A percentile compares a stretch with the other conserved stretches of the same genome.
Evolutionary conservation across 306 rosid species (phyloP).

Genomic region (Arachis stenosperma): DNA sequence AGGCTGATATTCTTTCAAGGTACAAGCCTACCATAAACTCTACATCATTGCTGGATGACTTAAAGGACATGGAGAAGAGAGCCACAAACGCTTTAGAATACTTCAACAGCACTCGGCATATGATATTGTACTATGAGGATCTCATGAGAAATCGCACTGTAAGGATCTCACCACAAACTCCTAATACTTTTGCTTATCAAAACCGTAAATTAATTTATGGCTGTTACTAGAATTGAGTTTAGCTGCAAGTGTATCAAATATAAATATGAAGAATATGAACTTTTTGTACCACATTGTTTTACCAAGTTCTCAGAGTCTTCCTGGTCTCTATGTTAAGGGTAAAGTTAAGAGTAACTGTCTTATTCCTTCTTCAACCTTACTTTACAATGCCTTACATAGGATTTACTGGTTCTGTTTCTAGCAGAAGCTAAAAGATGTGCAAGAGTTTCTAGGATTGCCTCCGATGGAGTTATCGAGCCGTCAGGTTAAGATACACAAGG

Average conservation of each 20-base stretch:
- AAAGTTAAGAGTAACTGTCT: neutral
- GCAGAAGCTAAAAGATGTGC: slow-evolving; percentile 82
- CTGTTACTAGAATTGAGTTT: slow-evolving; percentile 9
- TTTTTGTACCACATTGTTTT: neutral
- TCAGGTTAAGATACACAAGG: slow-evolving; percentile 85
- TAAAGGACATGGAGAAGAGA: slow-evolving; percentile 69
- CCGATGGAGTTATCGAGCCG: slow-evolving; percentile 68
- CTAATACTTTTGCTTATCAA: neutral
- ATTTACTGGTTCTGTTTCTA: slow-evolving; percentile 29
- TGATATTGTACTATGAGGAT: slow-evolving; percentile 83
- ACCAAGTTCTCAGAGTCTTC: neutral
- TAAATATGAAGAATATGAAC: neutral
- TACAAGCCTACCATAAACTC: slow-evolving; percentile 80
- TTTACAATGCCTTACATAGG: neutral
- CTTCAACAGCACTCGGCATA: slow-evolving; percentile 79
- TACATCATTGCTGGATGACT: slow-evolving; percentile 57
- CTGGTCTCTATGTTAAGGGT: neutral
- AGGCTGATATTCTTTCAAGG: slow-evolving; percentile 83
- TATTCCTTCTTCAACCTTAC: neutral
- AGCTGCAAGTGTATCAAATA: slow-evolving; percentile 8
- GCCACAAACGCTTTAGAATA: slow-evolving; percentile 63
- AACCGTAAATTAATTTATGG: neutral
- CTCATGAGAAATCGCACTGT: slow-evolving; percentile 70
- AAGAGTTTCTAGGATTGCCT: slow-evolving; percentile 72
- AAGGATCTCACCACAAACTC: slow-evolving; percentile 41